Percentiles rank a stretch among this genome's conserved stretches.
Evolutionary conservation across 1,284 basidiomycete genomes (phyloP).

Genomic region (Cystobasidium pallidum): DNA sequence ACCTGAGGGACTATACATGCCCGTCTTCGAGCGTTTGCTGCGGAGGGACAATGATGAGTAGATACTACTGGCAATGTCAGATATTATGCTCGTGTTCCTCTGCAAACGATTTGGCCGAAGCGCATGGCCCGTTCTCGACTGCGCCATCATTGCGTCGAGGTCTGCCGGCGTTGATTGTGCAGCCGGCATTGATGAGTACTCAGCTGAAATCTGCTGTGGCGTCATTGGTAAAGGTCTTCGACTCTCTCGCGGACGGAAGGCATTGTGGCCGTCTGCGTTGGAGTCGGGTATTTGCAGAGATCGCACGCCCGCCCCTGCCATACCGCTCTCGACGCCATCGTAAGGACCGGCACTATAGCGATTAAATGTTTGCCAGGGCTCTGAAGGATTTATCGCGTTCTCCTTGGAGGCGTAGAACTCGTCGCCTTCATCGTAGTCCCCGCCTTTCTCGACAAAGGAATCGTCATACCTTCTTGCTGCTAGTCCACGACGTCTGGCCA

Average conservation of each 20-base stretch:
- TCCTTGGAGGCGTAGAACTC: not conserved
- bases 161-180: slow-evolving; percentile 16
- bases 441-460: slow-evolving; percentile 23
- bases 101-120: not conserved
- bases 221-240: slow-evolving; percentile 31
- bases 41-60: slow-evolving; percentile 36
- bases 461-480: slow-evolving; percentile 28
- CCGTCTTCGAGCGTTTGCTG: slow-evolving; percentile 26
- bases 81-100: slow-evolving; percentile 13
- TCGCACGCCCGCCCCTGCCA: slow-evolving; percentile 29
- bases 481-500: slow-evolving; percentile 11
- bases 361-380: slow-evolving; percentile 19
- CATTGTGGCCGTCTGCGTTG: not conserved
- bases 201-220: slow-evolving; percentile 6
- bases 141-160: slow-evolving; percentile 40
- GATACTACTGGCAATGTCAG: slow-evolving; percentile 13
- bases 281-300: not conserved
- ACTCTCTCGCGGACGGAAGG: slow-evolving; percentile 19
- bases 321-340: slow-evolving; percentile 18
- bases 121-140: slow-evolving; percentile 29
- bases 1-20: not conserved
- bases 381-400: not conserved
- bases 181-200: slow-evolving; percentile 11
- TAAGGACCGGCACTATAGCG: slow-evolving; percentile 9
- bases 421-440: not conserved